Percentiles rank a stretch among this genome's conserved stretches.
Evolutionary conservation across 805 yeast genomes (phyloP).

Genomic region (Wickerhamiella sorbophila): DNA sequence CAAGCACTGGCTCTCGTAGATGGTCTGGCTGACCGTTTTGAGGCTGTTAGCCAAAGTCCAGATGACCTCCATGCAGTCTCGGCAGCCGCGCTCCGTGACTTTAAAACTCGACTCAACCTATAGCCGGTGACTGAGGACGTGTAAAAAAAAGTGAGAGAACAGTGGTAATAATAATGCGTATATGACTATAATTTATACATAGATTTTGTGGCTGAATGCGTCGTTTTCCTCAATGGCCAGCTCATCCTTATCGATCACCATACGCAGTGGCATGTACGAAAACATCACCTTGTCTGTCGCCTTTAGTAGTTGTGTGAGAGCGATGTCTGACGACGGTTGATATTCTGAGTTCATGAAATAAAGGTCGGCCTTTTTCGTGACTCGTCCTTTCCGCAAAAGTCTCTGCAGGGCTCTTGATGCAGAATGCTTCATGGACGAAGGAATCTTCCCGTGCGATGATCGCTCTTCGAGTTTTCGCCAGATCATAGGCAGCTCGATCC

Average conservation of each 20-base stretch:
- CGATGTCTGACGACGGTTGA: conserved; percentile 24
- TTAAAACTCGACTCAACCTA: neutral
- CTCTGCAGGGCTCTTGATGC: conserved; percentile 28
- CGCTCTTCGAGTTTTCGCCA: conserved; percentile 17
- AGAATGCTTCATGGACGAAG: conserved; percentile 24
- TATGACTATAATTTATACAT: conserved; percentile 6
- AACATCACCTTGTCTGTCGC: conserved; percentile 27
- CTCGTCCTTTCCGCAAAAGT: conserved; percentile 24
- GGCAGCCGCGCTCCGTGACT: neutral
- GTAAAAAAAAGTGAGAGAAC: no score
- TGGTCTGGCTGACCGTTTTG: neutral
- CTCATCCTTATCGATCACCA: conserved; percentile 22
- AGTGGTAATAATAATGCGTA: neutral
- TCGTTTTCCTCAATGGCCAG: conserved; percentile 25
- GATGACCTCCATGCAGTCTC: neutral
- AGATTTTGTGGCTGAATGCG: conserved; percentile 25
- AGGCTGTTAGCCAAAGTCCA: neutral
- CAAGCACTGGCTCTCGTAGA: conserved; percentile 1
- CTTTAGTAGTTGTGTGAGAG: conserved; percentile 22
- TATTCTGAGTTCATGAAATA: conserved; percentile 22
- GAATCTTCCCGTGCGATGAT: conserved; percentile 18
- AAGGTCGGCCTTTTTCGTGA: conserved; percentile 20
- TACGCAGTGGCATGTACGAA: conserved; percentile 24
- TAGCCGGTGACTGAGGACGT: no score
- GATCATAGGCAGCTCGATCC: conserved; percentile 14